phyloP scores from a whole-genome alignment of 2,329 filamentous ascomycete species.

The Pleomassaria siparia region DNA sequence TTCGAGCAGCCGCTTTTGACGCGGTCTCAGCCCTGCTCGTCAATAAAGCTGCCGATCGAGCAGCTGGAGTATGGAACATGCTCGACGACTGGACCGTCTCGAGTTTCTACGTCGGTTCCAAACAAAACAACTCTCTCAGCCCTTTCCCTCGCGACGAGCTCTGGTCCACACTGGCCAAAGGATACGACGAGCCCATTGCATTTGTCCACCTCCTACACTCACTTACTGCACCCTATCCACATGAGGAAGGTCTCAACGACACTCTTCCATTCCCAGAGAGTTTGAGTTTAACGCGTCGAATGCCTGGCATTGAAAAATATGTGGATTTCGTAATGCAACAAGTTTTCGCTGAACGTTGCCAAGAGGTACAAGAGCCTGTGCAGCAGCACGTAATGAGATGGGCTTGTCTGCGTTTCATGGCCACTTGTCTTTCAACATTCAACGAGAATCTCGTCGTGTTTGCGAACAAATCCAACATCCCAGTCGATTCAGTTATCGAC shows the following conservation, averaged over 20 bases:
- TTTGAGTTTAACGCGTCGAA: conserved; percentile 74
- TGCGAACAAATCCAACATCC: conserved; percentile 74
- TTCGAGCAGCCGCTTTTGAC: conserved; percentile 82
- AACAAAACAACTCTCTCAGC: conserved; percentile 28
- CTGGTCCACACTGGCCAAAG: conserved; percentile 71
- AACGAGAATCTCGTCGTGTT: conserved; percentile 92
- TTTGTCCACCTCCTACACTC: conserved; percentile 77
- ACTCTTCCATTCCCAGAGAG: conserved; percentile 83
- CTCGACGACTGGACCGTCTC: conserved; percentile 73
- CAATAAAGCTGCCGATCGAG: conserved; percentile 68
- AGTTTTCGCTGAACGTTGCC: conserved; percentile 68
- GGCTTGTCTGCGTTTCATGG: conserved; percentile 81
- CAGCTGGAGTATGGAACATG: conserved; percentile 74
- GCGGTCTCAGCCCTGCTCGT: conserved; percentile 74
- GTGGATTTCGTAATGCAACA: conserved; percentile 86
- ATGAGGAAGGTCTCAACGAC: conserved; percentile 67
- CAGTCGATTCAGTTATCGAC: conserved; percentile 73
- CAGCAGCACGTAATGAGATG: conserved; percentile 75
- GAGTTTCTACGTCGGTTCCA: conserved; percentile 36
- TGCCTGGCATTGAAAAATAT: conserved; percentile 87
- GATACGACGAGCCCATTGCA: conserved; percentile 82
- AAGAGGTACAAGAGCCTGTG: conserved; percentile 62
- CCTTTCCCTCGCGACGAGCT: conserved; percentile 48
- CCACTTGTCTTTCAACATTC: conserved; percentile 78
- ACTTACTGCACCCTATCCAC: conserved; percentile 67